Base-by-base conservation (phyloP, 192 early-diverging fungal genomes). In the Umbelopsis ramanniana region DNA sequence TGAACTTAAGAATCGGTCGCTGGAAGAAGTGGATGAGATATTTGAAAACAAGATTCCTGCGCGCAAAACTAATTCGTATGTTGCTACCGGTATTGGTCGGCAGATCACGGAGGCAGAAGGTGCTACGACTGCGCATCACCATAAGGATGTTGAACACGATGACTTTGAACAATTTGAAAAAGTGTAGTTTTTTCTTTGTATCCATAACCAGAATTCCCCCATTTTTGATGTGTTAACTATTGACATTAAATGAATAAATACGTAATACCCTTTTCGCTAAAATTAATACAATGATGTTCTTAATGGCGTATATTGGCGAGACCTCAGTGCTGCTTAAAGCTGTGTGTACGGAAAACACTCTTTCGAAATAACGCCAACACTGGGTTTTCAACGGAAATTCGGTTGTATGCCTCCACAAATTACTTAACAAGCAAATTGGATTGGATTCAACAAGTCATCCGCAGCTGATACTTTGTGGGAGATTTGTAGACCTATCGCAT, bases 11-110 rank as follows among this genome's bases (percentile, higher is more conserved):
- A 68, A 68, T 46, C 67, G 67, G n/a, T 68, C 67, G 7, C 67
- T 68, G n/a, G 67, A 68, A 68, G 67, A 68, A 48, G 46, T 68
- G 24, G 67, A 68, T 33, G 67, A 68, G 40, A 68, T 68, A 29
- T 68, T 68, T 47, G 67, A 46, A 8, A 48, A 24, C 6, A 47
- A 45, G 21, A 23, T 68, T 17, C 19, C 67, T 9, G 67, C 67
- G 15, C 37, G 9, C 1, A 68, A 68, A 17, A 43, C 45, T 3
- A 26, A 14, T 22, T 47, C 40, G 3, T 68, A 47, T 48, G 23
- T 47, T 23, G 6, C 67, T 6, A 68, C 19, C 12, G 67, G 67
- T 5, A 14, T 68, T 68, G 67, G 67, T 19, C 37, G 43, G 33
- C 19, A 68, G n/a, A 68, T 68, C 19, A 47, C 46, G 21, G 67